Evolutionary conservation across 2,329 filamentous ascomycete genomes (phyloP).

Genomic region (Sarocladiaceae sp.): DNA sequence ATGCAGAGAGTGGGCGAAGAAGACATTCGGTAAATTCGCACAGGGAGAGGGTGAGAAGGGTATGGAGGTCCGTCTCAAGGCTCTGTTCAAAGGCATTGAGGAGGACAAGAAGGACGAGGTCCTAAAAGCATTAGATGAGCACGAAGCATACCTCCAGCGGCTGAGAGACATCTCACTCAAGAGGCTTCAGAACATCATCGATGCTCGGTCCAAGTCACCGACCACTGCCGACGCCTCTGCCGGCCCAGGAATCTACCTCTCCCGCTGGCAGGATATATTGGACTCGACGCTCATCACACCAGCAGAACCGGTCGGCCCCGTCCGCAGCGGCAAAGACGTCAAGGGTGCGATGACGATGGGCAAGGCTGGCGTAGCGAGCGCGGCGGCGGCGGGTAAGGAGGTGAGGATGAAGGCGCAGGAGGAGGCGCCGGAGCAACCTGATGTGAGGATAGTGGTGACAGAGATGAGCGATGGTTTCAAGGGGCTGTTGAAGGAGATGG

Average conservation of each 20-base stretch:
- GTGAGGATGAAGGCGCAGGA: conserved; percentile 20
- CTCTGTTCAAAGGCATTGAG: conserved; percentile 41
- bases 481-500: conserved; percentile 21
- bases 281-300: conserved; percentile 66
- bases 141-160: conserved; percentile 51
- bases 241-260: conserved; percentile 67
- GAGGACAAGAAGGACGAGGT: conserved; percentile 38
- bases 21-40: conserved; percentile 50
- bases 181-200: conserved; percentile 53
- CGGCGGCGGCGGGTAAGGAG: conserved; percentile 20
- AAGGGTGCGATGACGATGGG: conserved; percentile 35
- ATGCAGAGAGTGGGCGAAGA: conserved; percentile 55
- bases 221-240: conserved; percentile 19
- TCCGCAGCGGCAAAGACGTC: conserved; percentile 49
- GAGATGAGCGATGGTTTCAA: conserved; percentile 33
- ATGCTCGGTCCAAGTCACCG: conserved; percentile 19
- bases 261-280: conserved; percentile 65
- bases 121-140: conserved; percentile 48
- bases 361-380: conserved; percentile 32
- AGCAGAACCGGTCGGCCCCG: conserved; percentile 39
- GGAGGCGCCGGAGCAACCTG: conserved; percentile 29
- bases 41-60: conserved; percentile 19
- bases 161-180: conserved; percentile 47
- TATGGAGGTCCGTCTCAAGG: conserved; percentile 33
- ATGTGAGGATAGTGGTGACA: conserved; percentile 35